phyloP scores from a whole-genome alignment of 306 rosid genomes.

The Alnus glutinosa region DNA sequence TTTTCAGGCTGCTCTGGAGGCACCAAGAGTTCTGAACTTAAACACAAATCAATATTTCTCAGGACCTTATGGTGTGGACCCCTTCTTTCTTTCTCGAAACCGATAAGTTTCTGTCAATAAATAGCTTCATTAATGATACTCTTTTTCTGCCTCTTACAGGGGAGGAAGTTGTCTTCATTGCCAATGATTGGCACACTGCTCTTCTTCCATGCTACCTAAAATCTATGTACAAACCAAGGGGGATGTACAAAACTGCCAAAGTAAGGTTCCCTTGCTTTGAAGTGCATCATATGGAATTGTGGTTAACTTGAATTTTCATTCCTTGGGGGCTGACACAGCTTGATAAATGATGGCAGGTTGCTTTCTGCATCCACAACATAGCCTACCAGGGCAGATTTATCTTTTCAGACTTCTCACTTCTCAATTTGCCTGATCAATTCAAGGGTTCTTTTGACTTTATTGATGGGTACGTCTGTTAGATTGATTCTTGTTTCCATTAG shows the following conservation, averaged over 20 bases:
- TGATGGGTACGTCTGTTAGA: constrained; percentile 57
- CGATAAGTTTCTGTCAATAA: not conserved
- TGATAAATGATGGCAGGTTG: constrained; percentile 48
- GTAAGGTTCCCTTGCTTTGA: constrained; percentile 37
- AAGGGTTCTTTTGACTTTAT: constrained; percentile 77
- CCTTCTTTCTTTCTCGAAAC: not conserved
- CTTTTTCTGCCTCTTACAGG: constrained; percentile 43
- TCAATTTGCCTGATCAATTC: constrained; percentile 60
- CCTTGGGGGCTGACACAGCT: constrained; percentile 6
- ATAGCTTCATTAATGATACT: constrained; percentile 7
- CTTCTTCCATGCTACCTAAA: constrained; percentile 76
- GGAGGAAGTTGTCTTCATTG: constrained; percentile 70
- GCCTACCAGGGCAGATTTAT: constrained; percentile 86
- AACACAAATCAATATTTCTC: constrained; percentile 52
- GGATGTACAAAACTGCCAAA: constrained; percentile 53
- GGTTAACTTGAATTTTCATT: constrained; percentile 1
- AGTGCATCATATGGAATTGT: not conserved
- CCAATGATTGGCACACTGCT: constrained; percentile 90
- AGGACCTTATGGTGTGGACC: constrained; percentile 70
- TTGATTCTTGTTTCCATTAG: not conserved
- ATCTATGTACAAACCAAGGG: constrained; percentile 48
- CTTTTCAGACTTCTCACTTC: constrained; percentile 50
- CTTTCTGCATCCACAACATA: constrained; percentile 78
- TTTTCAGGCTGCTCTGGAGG: constrained; percentile 77
- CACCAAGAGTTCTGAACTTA: constrained; percentile 71